Evolutionary conservation across 495 filamentous ascomycete genomes (phyloP).

Genomic region (Aspergillus mulundensis): DNA sequence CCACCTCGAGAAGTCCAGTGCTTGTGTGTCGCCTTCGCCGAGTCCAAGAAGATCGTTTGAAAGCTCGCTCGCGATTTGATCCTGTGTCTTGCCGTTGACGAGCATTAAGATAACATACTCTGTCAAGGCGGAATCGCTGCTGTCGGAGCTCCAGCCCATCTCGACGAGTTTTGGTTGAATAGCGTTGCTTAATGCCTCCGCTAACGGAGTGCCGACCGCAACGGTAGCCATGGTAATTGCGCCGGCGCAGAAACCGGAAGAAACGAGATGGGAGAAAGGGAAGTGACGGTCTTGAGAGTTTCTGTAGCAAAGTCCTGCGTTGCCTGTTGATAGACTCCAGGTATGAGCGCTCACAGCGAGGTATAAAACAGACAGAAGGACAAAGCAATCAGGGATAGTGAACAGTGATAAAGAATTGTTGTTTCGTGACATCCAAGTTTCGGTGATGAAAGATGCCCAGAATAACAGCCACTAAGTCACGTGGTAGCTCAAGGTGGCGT

Average conservation of each 20-base stretch:
- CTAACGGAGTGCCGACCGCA: conserved; percentile 69
- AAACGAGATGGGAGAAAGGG: background rate
- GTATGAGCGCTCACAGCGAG: background rate
- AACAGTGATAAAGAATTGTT: background rate
- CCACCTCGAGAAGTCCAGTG: conserved; percentile 83
- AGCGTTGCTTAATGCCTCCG: conserved; percentile 69
- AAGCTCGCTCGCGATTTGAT: conserved; percentile 84
- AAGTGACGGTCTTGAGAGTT: background rate
- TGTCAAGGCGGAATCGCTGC: conserved; percentile 73
- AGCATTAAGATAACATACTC: conserved; percentile 98
- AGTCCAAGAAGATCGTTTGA: conserved; percentile 83
- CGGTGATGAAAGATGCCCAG: conserved; percentile 21
- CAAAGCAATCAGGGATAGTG: background rate
- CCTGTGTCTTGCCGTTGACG: conserved; percentile 85
- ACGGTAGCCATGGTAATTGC: conserved; percentile 62
- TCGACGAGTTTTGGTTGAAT: conserved; percentile 95
- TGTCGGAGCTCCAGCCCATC: conserved; percentile 81
- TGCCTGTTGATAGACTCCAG: background rate
- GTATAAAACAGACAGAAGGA: conserved; percentile 1
- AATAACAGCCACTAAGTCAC: conserved; percentile 11
- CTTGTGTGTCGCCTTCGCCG: conserved; percentile 74
- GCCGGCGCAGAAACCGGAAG: background rate
- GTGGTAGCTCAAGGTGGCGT: conserved; percentile 2
- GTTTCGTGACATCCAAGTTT: conserved; percentile 6
- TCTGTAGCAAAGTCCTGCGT: background rate